phyloP scores from a whole-genome alignment of 2,329 filamentous ascomycete genomes.

The Colletotrichum camelliae region DNA sequence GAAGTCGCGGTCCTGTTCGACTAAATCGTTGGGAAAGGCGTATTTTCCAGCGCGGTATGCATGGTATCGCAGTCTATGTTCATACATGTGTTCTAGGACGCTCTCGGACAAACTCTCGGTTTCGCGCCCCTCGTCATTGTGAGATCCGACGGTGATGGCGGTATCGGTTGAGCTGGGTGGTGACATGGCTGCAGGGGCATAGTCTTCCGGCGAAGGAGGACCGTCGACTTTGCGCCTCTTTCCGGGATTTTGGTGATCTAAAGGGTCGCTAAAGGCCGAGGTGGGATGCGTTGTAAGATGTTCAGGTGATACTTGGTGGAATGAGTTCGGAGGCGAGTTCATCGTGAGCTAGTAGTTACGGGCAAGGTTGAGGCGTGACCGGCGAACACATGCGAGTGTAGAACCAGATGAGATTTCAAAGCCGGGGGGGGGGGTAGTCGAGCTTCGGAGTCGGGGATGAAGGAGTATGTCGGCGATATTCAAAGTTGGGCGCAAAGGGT shows the following conservation, averaged over 20 bases:
- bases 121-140: slow-evolving; percentile 25
- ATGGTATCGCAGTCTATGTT: slow-evolving; percentile 45
- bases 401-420: background rate
- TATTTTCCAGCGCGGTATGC: slow-evolving; percentile 47
- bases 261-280: background rate
- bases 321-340: slow-evolving; percentile 22
- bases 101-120: slow-evolving; percentile 47
- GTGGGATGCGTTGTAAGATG: background rate
- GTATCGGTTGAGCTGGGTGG: slow-evolving; percentile 13
- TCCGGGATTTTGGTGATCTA: background rate
- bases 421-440: background rate
- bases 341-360: slow-evolving; percentile 5
- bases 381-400: background rate
- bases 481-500: background rate
- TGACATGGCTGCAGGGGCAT: slow-evolving; percentile 10
- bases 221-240: slow-evolving; percentile 3
- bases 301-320: background rate
- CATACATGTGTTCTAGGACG: slow-evolving; percentile 47
- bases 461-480: background rate
- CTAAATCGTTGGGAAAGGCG: slow-evolving; percentile 48
- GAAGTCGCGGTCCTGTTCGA: slow-evolving; percentile 46
- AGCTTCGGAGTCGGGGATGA: background rate
- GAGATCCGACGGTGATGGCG: slow-evolving; percentile 21
- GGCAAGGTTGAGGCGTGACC: background rate
- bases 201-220: slow-evolving; percentile 11